Base-by-base conservation (phyloP, 2,329 filamentous ascomycete genomes). In the Seiridium cupressi region DNA sequence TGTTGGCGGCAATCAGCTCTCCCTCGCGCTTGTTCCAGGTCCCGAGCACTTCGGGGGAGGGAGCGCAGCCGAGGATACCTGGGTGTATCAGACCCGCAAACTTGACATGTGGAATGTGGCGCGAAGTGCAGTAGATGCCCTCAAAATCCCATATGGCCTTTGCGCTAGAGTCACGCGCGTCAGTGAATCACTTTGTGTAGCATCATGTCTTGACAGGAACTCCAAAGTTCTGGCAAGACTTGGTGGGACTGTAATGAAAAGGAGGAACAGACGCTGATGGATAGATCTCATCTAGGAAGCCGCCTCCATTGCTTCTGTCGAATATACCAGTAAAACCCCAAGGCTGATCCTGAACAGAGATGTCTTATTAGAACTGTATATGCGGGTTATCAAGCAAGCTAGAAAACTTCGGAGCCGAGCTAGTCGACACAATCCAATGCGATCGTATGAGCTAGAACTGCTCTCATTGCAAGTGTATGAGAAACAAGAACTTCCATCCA, bases 311-410 rank as follows among this genome's bases (percentile, higher is more conserved):
- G 13, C 87, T 77, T 65, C 86, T 88, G 58, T 89, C 82, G 69
- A 97, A 97, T 4, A 95, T 77, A 7, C 92, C 92, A 0, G 91
- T 94, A 73, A 96, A 96, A 0, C 93, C 93, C 93, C 93, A 97
- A 32, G 58, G 44, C 18, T 59, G 57, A n/a, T 59, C 57, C 49
- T 59, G 11, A 18, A 35, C 38, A 11, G n/a, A n/a, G 26, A 44
- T 26, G 3, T 8, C 8, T 8, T 55, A 48, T 51, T 44, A 58
- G 46, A 10, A 36, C 36, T 10, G 8, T 3, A 31, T 46, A 26
- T 26, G 18, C 18, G 18, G 18, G 1, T 26, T 26, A 26, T 26
- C 18, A 26, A 26, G 18, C 18, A 26, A 26, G 18, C 18, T 26
- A 26, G 18, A 26, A 26, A 26, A 26, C 18, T 26, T 26, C 18